Evolutionary conservation across 1,139 yeast genomes (phyloP), one percentile per base, ranked within the genome.

Genomic region (Meyerozyma smithsonii): DNA sequence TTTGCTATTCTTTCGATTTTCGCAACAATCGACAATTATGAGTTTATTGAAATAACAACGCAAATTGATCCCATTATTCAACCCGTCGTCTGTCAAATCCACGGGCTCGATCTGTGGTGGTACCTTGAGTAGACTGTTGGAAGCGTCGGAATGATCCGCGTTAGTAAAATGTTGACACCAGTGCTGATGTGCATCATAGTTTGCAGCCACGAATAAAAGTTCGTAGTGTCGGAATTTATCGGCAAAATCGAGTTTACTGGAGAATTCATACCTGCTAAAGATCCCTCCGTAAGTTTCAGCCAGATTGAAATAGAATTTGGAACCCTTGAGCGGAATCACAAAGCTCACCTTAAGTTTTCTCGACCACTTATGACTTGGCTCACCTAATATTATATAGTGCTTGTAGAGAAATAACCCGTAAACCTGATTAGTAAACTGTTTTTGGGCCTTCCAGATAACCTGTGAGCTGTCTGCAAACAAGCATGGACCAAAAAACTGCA

Each of bases 241-340:
- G 49, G 77, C 82, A 56, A 77, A 78, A 2, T 63, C 45, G 1
- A 81, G 28, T 46, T 78, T 80, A 36, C 73, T 55, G 8, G 60
- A 46, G 33, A 55, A 48, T 0, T 60, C 56, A 44, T 59, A 61
- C 4, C 46, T 49, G 0, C 74, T 52, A 40, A 48, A 56, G 38
- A 75, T 49, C 1, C 81, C 81, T 12, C 62, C 64, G 8, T 49
- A 50, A 15, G 57, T 58, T 5, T 66, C 67, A 16, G 41, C 44
- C 4, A 44, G 38, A 16, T 56, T 51, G 15, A 44, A 46, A 4
- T 50, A 28, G 8, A 72, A 32, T 26, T 50, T 50, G 38, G 71
- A 60, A 20, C 62, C 61, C 3, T 70, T 49, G 16, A 79, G 55
- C 0, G 85, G 81, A 5, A 81, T 62, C 14, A 78, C 59, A 44